phyloP scores from a whole-genome alignment of 345 rosid genomes.

The Lagerstroemia speciosa region DNA sequence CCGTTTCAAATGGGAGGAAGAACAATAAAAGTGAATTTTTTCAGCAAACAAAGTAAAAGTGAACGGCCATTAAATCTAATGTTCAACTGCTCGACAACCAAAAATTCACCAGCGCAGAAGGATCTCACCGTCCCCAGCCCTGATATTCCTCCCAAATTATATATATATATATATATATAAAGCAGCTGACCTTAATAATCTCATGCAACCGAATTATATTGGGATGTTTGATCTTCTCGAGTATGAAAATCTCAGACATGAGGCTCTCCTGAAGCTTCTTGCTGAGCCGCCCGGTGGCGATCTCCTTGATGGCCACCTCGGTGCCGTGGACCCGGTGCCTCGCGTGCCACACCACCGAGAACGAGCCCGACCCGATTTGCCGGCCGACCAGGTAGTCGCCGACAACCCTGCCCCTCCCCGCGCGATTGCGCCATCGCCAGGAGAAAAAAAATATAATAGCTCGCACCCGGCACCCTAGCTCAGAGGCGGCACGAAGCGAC shows the following conservation, averaged over 20 bases:
- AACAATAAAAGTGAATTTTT: not conserved
- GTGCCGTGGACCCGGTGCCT: constrained; percentile 83
- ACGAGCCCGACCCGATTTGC: constrained; percentile 95
- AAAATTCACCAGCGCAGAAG: not conserved
- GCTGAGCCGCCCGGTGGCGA: constrained; percentile 3
- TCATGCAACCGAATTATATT: constrained; percentile 3
- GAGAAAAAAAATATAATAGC: not conserved
- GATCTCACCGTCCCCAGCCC: not conserved
- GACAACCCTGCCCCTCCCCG: constrained; percentile 58
- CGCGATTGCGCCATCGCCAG: constrained; percentile 55
- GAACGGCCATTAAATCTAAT: not conserved
- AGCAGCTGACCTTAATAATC: not conserved
- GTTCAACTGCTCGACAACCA: not conserved
- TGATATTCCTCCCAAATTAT: not conserved
- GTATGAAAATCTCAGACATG: constrained; percentile 10
- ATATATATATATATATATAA: too few species aligned
- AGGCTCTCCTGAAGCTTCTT: constrained; percentile 10
- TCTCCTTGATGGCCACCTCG: constrained; percentile 66
- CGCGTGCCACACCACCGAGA: constrained; percentile 90
- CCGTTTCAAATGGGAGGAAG: not conserved
- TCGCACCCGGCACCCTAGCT: constrained; percentile 1
- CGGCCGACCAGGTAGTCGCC: constrained; percentile 80
- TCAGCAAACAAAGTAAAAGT: not conserved
- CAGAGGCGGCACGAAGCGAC: too few species aligned
- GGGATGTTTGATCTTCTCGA: constrained; percentile 6